Base-by-base conservation (phyloP, 305 asterid genomes). In the Fraxinus sp. region DNA sequence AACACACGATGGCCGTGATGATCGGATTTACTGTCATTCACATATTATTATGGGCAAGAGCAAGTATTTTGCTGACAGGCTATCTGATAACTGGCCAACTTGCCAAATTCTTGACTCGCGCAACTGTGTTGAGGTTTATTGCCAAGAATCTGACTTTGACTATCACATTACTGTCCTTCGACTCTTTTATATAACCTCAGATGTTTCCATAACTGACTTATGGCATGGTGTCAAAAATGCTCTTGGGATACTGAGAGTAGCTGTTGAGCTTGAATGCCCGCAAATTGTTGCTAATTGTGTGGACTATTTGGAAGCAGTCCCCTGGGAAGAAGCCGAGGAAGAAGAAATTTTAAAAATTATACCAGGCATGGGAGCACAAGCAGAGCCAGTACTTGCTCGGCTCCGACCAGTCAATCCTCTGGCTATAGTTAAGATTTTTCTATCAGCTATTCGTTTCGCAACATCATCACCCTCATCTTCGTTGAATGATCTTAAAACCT, bases 241-340 rank as follows among this genome's bases (percentile, higher is more conserved):
- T 1, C 93, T 95, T 20, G 94, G 95, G 80, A 90, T 89, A 22
- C 86, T 95, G 59, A 86, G 87, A 32, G 96, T 89, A 9, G 94
- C 97, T 20, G 88, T 87, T 33, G 88, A 83, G 81, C 93, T 95
- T 9, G 94, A 91, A 28, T 92, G 96, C 93, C 92, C 97, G 7
- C 85, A 89, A 75, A 89, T 95, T 79, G 86, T 89, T 68, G 81
- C 94, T 8, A 81, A 88, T 1, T 94, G 98, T 86, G 94, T 90
- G 6, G 88, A 82, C 79, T 95, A 91, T 85, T 85, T 95, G 90
- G 99, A 95, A 90, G 97, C 98, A 4, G 95, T 92, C 66, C 97
- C 97, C 8, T 95, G 99, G 98, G 97, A 94, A 85, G 99, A 95
- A 86, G 81, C 96, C 0, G 98, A 95, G 84, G 98, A 95, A 75